Conservation (phyloP, 805 yeast genomes). For the Metschnikowia picachoensis region DNA sequence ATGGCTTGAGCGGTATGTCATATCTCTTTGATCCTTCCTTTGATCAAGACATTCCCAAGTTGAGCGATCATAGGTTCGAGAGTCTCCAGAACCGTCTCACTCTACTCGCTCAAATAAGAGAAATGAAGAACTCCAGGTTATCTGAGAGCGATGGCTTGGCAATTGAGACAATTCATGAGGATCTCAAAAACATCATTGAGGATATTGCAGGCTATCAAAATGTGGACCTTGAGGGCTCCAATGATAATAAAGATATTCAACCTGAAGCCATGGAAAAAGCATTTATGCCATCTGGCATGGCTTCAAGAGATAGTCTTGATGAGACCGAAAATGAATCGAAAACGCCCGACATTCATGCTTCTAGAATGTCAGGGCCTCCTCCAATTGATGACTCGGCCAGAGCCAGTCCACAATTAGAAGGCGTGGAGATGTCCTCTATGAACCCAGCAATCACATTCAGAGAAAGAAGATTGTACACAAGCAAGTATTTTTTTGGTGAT, state of each 20-base stretch:
- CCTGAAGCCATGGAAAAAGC: neutral
- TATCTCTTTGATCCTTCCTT: slow-evolving; percentile 70
- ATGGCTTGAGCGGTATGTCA: slow-evolving; percentile 66
- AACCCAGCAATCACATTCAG: slow-evolving; percentile 55
- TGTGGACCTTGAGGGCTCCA: slow-evolving; percentile 15
- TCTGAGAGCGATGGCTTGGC: slow-evolving; percentile 22
- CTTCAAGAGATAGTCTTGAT: slow-evolving; percentile 4
- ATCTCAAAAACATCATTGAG: slow-evolving; percentile 31
- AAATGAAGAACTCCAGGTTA: slow-evolving; percentile 18
- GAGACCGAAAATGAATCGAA: neutral
- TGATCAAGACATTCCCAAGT: slow-evolving; percentile 42
- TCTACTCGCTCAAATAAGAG: slow-evolving; percentile 31
- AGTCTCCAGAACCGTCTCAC: slow-evolving; percentile 33
- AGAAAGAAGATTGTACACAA: slow-evolving; percentile 58
- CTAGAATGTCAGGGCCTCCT: slow-evolving; percentile 10
- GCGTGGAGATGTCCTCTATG: slow-evolving; percentile 43
- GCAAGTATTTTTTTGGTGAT: slow-evolving; percentile 62
- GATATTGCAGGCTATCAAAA: slow-evolving; percentile 23
- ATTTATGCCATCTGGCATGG: neutral
- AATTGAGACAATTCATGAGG: slow-evolving; percentile 29
- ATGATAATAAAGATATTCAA: slow-evolving; percentile 1
- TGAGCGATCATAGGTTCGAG: slow-evolving; percentile 27
- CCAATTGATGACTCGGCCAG: slow-evolving; percentile 35
- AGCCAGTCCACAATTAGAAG: slow-evolving; percentile 45
- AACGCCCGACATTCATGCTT: neutral